Evolutionary conservation across 2,329 filamentous ascomycete genomes (phyloP).

Genomic region (Knufia fluminis): DNA sequence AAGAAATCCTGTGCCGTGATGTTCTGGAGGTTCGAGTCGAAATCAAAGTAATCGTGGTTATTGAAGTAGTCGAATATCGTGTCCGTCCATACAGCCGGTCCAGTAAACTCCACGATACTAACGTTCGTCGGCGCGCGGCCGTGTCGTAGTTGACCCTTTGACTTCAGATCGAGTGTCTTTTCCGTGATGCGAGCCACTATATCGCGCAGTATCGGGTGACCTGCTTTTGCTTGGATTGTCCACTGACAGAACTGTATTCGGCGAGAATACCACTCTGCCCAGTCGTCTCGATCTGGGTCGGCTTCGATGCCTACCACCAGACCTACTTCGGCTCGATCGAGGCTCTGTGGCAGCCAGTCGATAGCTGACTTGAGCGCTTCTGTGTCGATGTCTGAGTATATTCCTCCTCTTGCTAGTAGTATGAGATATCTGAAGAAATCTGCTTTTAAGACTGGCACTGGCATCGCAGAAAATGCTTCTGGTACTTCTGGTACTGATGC

Average conservation of each 20-base stretch:
- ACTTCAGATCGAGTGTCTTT: constrained; percentile 66
- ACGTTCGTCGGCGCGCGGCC: constrained; percentile 49
- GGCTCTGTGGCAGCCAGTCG: constrained; percentile 74
- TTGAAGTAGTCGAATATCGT: constrained; percentile 89
- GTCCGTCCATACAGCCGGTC: constrained; percentile 92
- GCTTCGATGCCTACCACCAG: constrained; percentile 93
- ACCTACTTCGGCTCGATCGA: constrained; percentile 69
- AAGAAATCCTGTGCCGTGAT: constrained; percentile 87
- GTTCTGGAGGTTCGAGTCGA: constrained; percentile 53
- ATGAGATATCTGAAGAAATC: constrained; percentile 71
- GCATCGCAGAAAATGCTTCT: constrained; percentile 65
- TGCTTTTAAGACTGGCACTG: constrained; percentile 65
- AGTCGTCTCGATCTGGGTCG: constrained; percentile 85
- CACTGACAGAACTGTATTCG: constrained; percentile 98
- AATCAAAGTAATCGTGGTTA: constrained; percentile 77
- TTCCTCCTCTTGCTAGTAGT: constrained; percentile 65
- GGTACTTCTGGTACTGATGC: constrained; percentile 69
- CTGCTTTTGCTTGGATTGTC: constrained; percentile 94
- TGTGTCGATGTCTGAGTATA: constrained; percentile 92
- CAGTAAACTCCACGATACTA: constrained; percentile 85
- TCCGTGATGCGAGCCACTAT: constrained; percentile 79
- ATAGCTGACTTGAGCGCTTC: constrained; percentile 70
- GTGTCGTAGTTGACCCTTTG: constrained; percentile 52
- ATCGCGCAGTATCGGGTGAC: constrained; percentile 82
- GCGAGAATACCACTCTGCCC: constrained; percentile 91